Base-by-base conservation (phyloP, 805 yeast species). In the Pichia insulana region DNA sequence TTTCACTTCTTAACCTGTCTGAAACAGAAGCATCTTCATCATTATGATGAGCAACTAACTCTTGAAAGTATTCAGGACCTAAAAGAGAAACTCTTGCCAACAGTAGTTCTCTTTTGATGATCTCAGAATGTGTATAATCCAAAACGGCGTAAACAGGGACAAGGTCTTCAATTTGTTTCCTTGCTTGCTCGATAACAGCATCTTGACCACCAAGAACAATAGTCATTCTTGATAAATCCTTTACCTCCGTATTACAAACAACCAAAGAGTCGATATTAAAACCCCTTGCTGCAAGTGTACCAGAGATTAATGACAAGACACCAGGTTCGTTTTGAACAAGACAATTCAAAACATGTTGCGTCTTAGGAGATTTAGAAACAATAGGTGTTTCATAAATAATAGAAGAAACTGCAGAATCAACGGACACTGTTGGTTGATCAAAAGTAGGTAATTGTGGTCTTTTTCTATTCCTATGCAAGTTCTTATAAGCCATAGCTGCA, bases 311-410 rank as follows among this genome's bases (percentile, higher is more conserved):
- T 30, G 95, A 82, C 55, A 92, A 70, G 36, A 92, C 98, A 73
- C 98, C 98, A 7, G 98, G 97, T 67, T 92, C 98, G 64, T 92
- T 90, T 67, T 92, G 97, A 15, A 92, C 98, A 59, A 92, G 73
- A 69, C 98, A 92, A 73, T 90, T 92, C 61, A 92, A 73, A 36
- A 92, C 94, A 56, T 92, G 98, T 57, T 84, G 84, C 52, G 83
- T 80, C 53, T 74, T 70, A 34, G 88, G 85, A 4, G 76, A 73
- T 38, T 55, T 66, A 2, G 78, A 68, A 31, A 81, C 76, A 19
- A 68, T 59, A 75, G 98, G 75, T 3, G 96, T 86, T 62, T 92
- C 97, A 66, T 89, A 90, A 50, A 92, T 70, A 52, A 92, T 92
- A 11, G 97, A 87, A 11, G 96, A 83, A 34, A 92, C 97, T 7